Conservation (phyloP, 257 asterid species). For the Solanum pimpinellifolium region DNA sequence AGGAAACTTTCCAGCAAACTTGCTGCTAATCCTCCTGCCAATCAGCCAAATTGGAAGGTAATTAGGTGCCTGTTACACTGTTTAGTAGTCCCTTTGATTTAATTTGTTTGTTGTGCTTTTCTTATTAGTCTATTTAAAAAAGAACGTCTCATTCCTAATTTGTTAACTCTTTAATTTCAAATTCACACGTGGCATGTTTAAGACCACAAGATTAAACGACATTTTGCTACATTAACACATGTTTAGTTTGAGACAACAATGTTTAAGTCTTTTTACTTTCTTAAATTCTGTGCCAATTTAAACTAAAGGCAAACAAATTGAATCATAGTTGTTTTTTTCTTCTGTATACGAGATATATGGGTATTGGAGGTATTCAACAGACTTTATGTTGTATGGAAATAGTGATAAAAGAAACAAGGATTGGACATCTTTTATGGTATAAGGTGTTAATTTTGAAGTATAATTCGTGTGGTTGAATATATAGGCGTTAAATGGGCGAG, state of each 20-base stretch:
- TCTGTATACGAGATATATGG: not conserved
- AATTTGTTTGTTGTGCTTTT: not conserved
- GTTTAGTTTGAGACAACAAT: not conserved
- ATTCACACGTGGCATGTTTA: not conserved
- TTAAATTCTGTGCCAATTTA: not conserved
- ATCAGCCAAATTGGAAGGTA: conserved; percentile 98
- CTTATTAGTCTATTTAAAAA: not conserved
- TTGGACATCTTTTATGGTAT: not conserved
- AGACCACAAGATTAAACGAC: not conserved
- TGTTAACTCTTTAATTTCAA: not conserved
- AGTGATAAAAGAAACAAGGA: not conserved
- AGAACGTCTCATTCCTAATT: not conserved
- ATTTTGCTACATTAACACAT: not conserved
- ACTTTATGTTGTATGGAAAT: not conserved
- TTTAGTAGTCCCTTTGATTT: not conserved
- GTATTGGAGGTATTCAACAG: not conserved
- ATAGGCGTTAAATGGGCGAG: not conserved
- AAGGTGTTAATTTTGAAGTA: not conserved
- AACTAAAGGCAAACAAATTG: not conserved
- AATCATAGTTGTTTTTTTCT: not conserved
- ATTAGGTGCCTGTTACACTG: not conserved
- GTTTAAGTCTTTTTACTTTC: not conserved
- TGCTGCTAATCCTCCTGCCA: conserved; percentile 54
- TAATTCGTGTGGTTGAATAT: not conserved
- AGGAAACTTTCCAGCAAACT: conserved; percentile 92